phyloP scores from a whole-genome alignment of 1,139 yeast species.

The Chernovozyma aurita region DNA sequence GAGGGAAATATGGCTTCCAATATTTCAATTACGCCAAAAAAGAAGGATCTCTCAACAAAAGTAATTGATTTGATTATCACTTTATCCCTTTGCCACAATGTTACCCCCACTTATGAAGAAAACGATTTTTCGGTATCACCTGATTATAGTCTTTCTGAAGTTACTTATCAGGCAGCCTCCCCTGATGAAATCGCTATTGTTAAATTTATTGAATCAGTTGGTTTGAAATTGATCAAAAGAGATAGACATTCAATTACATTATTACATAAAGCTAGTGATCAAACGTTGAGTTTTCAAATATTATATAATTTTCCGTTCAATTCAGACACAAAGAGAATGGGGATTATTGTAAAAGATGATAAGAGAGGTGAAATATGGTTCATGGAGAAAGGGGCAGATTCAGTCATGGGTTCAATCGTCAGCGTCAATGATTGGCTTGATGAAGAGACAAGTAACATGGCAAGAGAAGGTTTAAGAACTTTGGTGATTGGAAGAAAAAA shows the following conservation, averaged over 20 bases:
- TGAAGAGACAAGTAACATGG: conserved; percentile 97
- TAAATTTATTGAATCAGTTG: conserved; percentile 82
- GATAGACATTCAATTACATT: conserved; percentile 75
- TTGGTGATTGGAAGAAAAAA: conserved; percentile 85
- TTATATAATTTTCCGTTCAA: conserved; percentile 88
- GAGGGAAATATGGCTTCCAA: conserved; percentile 13
- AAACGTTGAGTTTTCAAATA: conserved; percentile 57
- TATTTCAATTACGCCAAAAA: conserved; percentile 16
- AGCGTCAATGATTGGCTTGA: conserved; percentile 91
- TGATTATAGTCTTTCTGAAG: conserved; percentile 26
- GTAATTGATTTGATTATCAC: conserved; percentile 80
- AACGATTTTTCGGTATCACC: conserved; percentile 17
- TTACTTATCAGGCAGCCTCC: conserved; percentile 93
- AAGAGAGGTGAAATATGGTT: conserved; percentile 73
- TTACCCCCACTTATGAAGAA: conserved; percentile 75
- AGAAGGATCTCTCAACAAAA: conserved; percentile 60
- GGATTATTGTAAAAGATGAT: conserved; percentile 69
- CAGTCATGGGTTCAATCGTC: conserved; percentile 87
- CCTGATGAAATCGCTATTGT: conserved; percentile 99
- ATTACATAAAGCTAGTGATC: conserved; percentile 57
- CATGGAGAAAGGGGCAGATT: conserved; percentile 92
- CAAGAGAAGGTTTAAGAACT: conserved; percentile 95
- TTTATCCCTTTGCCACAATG: conserved; percentile 90
- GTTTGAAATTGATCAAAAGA: conserved; percentile 71
- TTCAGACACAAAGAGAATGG: conserved; percentile 96